Base-by-base conservation (phyloP, 2,329 filamentous ascomycete species). In the Fusarium sp. region DNA sequence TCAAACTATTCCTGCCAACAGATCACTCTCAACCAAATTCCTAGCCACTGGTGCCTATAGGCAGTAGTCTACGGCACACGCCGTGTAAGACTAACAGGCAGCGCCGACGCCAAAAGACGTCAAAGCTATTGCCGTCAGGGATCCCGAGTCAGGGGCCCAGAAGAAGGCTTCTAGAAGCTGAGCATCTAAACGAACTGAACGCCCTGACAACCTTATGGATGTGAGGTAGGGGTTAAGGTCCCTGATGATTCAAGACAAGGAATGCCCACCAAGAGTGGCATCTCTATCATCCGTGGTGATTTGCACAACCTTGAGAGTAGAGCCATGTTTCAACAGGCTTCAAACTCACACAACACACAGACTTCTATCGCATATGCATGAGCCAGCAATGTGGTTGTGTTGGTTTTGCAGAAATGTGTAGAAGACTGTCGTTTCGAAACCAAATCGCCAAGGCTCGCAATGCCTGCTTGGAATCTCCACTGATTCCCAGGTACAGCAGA, bases 111-210 rank as follows among this genome's bases (percentile, higher is more conserved):
- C 62, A 59, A 67, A 63, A 35, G 46, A 67, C 57, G 61, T 60
- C 61, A 55, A 55, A 47, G 48, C 54, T 43, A 53, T 58, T n/a
- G 51, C 37, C 36, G 39, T 55, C 69, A 72, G 47, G 64, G 69
- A 69, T 53, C 31, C 41, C 52, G 48, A 63, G 61, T 55, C 50
- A 50, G 56, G 61, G 63, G 27, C 37, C 41, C 55, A 41, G 42
- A 35, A 60, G 69, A 73, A 73, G 67, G 71, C 67, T 73, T 73
- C 71, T 69, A 73, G 71, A 73, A 73, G 69, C 58, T 62, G 55
- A 72, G 56, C 39, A 43, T 58, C 36, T 33, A 59, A 60, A 58
- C 58, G 55, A 63, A 53, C 57, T 56, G 52, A 33, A 45, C 43
- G 10, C 25, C 25, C 25, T 20, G 42, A 40, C 57, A 41, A 59